Conservation (phyloP, 768 basidiomycete genomes). For the Amanita rubescens region DNA sequence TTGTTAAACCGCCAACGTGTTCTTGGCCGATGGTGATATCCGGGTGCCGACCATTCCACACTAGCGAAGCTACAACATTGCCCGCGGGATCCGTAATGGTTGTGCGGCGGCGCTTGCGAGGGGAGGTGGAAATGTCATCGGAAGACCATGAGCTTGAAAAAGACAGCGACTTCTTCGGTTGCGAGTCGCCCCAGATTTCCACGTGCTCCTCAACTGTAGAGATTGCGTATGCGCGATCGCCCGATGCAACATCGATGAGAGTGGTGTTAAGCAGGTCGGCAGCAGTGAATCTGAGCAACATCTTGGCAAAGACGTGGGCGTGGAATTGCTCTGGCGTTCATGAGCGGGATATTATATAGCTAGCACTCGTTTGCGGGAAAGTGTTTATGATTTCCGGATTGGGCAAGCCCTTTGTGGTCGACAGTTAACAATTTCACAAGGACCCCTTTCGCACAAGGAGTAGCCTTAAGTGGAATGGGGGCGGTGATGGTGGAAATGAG, state of each 20-base stretch:
- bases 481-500: not conserved
- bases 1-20: conserved; percentile 41
- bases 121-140: conserved; percentile 10
- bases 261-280: conserved; percentile 50
- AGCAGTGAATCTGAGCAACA: conserved; percentile 54
- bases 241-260: conserved; percentile 47
- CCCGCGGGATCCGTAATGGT: conserved; percentile 36
- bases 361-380: conserved; percentile 26
- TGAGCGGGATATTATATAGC: conserved; percentile 13
- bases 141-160: conserved; percentile 9
- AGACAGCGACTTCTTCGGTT: conserved; percentile 5
- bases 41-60: conserved; percentile 48
- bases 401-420: conserved; percentile 35
- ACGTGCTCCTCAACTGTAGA: conserved; percentile 28
- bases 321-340: not conserved
- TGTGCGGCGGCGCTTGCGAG: conserved; percentile 26
- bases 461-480: not conserved
- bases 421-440: not conserved
- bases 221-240: conserved; percentile 41
- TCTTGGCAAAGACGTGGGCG: conserved; percentile 17
- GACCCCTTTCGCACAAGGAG: not conserved
- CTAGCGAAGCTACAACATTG: conserved; percentile 35
- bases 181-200: not conserved
- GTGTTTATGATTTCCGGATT: conserved; percentile 39
- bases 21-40: conserved; percentile 45